Evolutionary conservation across 1,139 yeast species (phyloP).

Genomic region (Komagataea norvegica): DNA sequence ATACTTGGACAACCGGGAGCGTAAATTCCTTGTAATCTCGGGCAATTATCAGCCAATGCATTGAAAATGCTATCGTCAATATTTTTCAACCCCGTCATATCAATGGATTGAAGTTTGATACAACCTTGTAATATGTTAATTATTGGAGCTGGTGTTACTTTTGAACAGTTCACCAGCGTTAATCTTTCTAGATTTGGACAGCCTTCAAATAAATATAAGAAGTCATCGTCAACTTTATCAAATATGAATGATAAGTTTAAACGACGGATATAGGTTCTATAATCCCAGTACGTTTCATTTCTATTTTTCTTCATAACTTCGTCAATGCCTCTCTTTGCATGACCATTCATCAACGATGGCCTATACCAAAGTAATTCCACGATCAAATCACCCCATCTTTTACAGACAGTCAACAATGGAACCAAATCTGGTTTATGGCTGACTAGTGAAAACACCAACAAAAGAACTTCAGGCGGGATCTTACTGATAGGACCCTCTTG

Average conservation of each 20-base stretch:
- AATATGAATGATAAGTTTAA: slow-evolving; percentile 77
- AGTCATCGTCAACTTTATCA: slow-evolving; percentile 58
- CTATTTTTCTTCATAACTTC: slow-evolving; percentile 50
- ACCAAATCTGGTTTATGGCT: slow-evolving; percentile 62
- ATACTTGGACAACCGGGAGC: slow-evolving; percentile 80
- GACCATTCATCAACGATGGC: slow-evolving; percentile 65
- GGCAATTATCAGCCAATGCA: slow-evolving; percentile 69
- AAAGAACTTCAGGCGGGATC: slow-evolving; percentile 78
- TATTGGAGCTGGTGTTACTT: slow-evolving; percentile 58
- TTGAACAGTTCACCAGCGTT: slow-evolving; percentile 76
- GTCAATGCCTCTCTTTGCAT: slow-evolving; percentile 44
- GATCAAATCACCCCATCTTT: slow-evolving; percentile 74
- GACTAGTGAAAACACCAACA: slow-evolving; percentile 64
- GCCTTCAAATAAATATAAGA: slow-evolving; percentile 49
- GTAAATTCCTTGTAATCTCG: slow-evolving; percentile 80
- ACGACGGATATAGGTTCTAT: slow-evolving; percentile 70
- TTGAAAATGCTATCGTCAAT: slow-evolving; percentile 62
- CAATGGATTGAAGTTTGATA: slow-evolving; percentile 74
- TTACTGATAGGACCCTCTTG: slow-evolving; percentile 43
- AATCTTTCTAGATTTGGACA: slow-evolving; percentile 80
- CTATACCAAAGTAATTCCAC: slow-evolving; percentile 87
- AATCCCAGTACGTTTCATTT: slow-evolving; percentile 58
- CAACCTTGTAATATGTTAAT: slow-evolving; percentile 60
- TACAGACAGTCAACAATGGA: slow-evolving; percentile 69
- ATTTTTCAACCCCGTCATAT: slow-evolving; percentile 77